These are phyloP conservation scores for Mycena indigotica DNA, from an alignment of 768 basidiomycete species.

Conservation along the genomic window DNA sequence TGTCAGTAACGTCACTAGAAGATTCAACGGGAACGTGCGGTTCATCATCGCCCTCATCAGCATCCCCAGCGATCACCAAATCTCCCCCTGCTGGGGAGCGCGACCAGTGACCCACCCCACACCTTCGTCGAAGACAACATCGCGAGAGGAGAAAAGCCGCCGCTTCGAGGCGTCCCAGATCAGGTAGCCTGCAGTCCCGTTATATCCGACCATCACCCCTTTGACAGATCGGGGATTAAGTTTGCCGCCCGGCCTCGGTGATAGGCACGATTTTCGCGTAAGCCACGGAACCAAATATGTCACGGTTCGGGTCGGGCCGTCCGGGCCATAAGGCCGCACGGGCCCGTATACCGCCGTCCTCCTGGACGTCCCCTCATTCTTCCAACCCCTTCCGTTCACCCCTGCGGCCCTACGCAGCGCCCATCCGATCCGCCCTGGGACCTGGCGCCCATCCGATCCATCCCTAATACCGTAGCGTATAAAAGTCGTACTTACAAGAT, in stretches of 20 bases:
- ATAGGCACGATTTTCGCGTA: slow-evolving; percentile 27
- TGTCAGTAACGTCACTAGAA: neutral
- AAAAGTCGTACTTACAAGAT: no score
- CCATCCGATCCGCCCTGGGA: no score
- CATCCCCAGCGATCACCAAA: slow-evolving; percentile 1
- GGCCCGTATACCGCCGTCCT: no score
- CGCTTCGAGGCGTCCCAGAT: slow-evolving; percentile 17
- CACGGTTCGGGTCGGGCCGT: no score
- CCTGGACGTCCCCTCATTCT: no score
- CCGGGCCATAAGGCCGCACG: no score
- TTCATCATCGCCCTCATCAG: neutral
- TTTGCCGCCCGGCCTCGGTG: slow-evolving; percentile 16
- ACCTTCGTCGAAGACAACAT: no score
- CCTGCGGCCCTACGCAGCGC: no score
- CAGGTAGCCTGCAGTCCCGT: slow-evolving; percentile 23
- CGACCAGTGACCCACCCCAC: slow-evolving; percentile 8
- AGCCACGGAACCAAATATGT: slow-evolving; percentile 35
- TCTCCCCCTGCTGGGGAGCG: slow-evolving; percentile 10
- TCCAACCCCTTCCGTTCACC: no score
- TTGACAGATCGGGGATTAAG: slow-evolving; percentile 20
- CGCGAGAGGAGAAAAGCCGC: slow-evolving; percentile 16
- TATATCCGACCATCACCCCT: slow-evolving; percentile 28
- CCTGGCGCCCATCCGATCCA: no score
- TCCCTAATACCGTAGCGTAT: no score
- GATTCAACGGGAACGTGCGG: slow-evolving; percentile 7